Evolutionary conservation across 768 basidiomycete species (phyloP).

Genomic region (Boletellus sp.): DNA sequence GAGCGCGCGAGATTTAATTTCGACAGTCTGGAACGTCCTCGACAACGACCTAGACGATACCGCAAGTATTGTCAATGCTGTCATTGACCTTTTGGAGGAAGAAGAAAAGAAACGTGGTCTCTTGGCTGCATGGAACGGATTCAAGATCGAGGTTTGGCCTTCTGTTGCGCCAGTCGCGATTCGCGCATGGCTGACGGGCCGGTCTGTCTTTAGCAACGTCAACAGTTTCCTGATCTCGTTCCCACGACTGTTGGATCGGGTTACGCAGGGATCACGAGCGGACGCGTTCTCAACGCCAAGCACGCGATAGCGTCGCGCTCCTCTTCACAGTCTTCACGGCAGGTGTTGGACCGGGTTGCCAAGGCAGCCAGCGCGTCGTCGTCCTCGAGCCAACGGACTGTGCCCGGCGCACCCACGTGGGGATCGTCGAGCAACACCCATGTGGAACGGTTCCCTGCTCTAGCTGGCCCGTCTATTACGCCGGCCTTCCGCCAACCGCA

Average conservation of each 20-base stretch:
- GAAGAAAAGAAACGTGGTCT: slow-evolving; percentile 80
- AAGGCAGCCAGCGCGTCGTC: slow-evolving; percentile 60
- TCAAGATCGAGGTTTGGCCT: slow-evolving; percentile 81
- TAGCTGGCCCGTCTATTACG: slow-evolving; percentile 13
- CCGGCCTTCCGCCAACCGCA: slow-evolving; percentile 39
- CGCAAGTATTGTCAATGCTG: slow-evolving; percentile 63
- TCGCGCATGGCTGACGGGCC: not conserved
- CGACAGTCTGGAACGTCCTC: slow-evolving; percentile 80
- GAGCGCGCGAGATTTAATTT: slow-evolving; percentile 79
- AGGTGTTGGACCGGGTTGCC: slow-evolving; percentile 86
- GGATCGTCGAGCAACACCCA: slow-evolving; percentile 28
- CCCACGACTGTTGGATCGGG: slow-evolving; percentile 56
- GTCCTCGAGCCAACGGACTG: slow-evolving; percentile 34
- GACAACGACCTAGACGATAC: slow-evolving; percentile 69
- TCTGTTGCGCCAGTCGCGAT: not conserved
- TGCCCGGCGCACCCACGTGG: slow-evolving; percentile 13
- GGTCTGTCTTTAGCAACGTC: slow-evolving; percentile 58
- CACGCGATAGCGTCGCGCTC: slow-evolving; percentile 61
- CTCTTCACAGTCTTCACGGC: slow-evolving; percentile 54
- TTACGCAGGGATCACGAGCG: slow-evolving; percentile 77
- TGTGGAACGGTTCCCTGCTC: slow-evolving; percentile 29
- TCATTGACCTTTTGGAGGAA: slow-evolving; percentile 78
- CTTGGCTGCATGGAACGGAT: slow-evolving; percentile 75
- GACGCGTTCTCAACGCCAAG: slow-evolving; percentile 82
- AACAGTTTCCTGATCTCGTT: slow-evolving; percentile 77